Evolutionary conservation across 345 rosid species (phyloP), one percentile per base, ranked within the genome.

Genomic region (Arabis alpina): DNA sequence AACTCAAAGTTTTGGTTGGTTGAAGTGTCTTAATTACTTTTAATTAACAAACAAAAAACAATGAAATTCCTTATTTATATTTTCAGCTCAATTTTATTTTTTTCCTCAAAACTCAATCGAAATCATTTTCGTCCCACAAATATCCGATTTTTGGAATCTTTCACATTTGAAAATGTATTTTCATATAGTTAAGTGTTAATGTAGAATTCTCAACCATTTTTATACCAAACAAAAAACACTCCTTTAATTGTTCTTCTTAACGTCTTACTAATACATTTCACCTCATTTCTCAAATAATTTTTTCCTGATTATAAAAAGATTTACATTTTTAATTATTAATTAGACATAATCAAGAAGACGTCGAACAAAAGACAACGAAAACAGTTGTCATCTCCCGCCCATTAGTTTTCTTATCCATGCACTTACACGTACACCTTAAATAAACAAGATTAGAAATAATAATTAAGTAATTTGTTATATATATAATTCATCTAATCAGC

Each of bases 341-440:
- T 11, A 48, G 27, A 39, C 43, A 39, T 10, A 70, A 50, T 40
- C 1, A 70, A 66, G 54, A 57, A 73, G 4, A 50, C 61, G 54
- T 73, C 66, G 66, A 73, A 40, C 72, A 63, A 41, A 66, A 66
- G 67, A 66, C 23, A 73, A 73, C 72, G 64, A 73, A 64, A 10
- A 64, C 57, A 63, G 70, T 54, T 47, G 64, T 64, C 55, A 55
- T 51, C 61, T 71, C 62, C 76, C 44, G 54, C 76, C 36, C 58
- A 56, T 56, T 65, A 50, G 40, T 58, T 66, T 58, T 28, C 71
- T 42, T 54, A 19, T 66, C 54, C 77, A 58, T 66, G 77, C 72
- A 73, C 54, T 44, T 41, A 51, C 77, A 73, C 65, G 66, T 65
- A 64, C 47, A 73, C 42, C 43, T 64, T 47, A 10, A 23, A n/a